Conservation (phyloP, 768 basidiomycete genomes). For the Austroboletus eburneus region DNA sequence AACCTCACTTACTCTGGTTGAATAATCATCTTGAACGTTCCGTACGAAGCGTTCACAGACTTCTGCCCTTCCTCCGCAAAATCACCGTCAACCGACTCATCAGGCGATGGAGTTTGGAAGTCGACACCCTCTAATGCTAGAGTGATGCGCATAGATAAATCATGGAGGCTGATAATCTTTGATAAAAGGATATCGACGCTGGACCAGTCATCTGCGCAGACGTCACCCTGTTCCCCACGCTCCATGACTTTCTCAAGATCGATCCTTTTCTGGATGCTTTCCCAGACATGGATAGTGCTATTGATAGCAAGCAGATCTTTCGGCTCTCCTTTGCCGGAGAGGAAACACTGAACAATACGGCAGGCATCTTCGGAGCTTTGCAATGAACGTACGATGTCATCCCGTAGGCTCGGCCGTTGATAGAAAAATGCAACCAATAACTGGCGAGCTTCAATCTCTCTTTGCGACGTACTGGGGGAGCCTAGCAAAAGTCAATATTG, state of each 20-base stretch:
- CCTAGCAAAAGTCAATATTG: conserved; percentile 40
- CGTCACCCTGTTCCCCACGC: conserved; percentile 19
- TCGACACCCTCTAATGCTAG: conserved; percentile 39
- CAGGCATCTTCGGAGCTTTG: conserved; percentile 62
- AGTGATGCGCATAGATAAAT: conserved; percentile 55
- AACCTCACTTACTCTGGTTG: conserved; percentile 54
- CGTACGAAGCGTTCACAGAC: conserved; percentile 24
- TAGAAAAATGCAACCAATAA: conserved; percentile 72
- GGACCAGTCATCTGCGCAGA: conserved; percentile 45
- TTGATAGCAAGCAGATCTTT: conserved; percentile 64
- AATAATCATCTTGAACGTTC: conserved; percentile 49
- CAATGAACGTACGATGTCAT: conserved; percentile 56
- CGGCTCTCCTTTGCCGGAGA: conserved; percentile 61
- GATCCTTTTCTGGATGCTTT: conserved; percentile 46
- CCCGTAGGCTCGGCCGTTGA: conserved; percentile 54
- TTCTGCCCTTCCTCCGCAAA: conserved; percentile 12
- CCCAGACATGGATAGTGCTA: conserved; percentile 59
- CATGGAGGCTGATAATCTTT: conserved; percentile 46
- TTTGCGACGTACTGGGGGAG: conserved; percentile 74
- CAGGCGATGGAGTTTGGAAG: conserved; percentile 9
- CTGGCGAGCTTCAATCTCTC: conserved; percentile 71
- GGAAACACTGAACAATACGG: conserved; percentile 74
- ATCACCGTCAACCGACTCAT: conserved; percentile 24
- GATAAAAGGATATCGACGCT: conserved; percentile 51
- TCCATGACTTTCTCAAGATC: conserved; percentile 57